Evolutionary conservation across 2,329 filamentous ascomycete genomes (phyloP).

Genomic region (Neodidymelliopsis sp.): DNA sequence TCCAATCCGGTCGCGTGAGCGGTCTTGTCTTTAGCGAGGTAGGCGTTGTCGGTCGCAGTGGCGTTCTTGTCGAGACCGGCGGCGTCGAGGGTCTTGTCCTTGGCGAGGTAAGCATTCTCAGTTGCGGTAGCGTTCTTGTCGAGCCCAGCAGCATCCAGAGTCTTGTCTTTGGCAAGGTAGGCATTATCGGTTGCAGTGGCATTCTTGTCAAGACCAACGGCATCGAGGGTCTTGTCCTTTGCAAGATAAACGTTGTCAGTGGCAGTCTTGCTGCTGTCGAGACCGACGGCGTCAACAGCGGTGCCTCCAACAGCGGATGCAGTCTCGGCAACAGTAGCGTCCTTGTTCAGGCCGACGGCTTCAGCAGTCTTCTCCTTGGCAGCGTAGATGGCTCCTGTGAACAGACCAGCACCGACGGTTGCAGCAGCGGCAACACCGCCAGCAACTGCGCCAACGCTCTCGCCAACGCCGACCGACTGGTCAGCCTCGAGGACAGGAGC

Average conservation of each 20-base stretch:
- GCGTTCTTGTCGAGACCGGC: slow-evolving; percentile 49
- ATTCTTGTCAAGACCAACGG: slow-evolving; percentile 67
- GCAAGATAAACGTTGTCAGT: slow-evolving; percentile 58
- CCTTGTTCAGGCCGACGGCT: slow-evolving; percentile 49
- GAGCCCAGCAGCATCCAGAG: slow-evolving; percentile 35
- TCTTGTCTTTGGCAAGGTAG: slow-evolving; percentile 24
- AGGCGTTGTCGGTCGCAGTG: slow-evolving; percentile 47
- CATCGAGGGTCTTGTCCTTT: slow-evolving; percentile 73
- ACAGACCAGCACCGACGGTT: slow-evolving; percentile 53
- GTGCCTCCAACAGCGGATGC: slow-evolving; percentile 31
- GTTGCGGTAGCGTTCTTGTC: slow-evolving; percentile 51
- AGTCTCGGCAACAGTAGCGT: slow-evolving; percentile 45
- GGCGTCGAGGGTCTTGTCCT: slow-evolving; percentile 5
- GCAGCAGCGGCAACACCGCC: slow-evolving; percentile 45
- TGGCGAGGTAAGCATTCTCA: slow-evolving; percentile 39
- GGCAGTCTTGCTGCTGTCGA: slow-evolving; percentile 48
- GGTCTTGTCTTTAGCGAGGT: slow-evolving; percentile 34
- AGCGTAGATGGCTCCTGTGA: slow-evolving; percentile 38
- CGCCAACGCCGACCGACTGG: slow-evolving; percentile 16
- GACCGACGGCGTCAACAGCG: slow-evolving; percentile 48
- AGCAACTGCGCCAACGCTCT: slow-evolving; percentile 22
- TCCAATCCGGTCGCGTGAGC: too few relatives aligned
- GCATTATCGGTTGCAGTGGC: slow-evolving; percentile 61
- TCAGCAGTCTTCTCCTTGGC: slow-evolving; percentile 47
- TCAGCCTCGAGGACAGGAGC: slow-evolving; percentile 27